Conservation (phyloP, 169 alveolate species). For the Cryptosporidium meleagridis region DNA sequence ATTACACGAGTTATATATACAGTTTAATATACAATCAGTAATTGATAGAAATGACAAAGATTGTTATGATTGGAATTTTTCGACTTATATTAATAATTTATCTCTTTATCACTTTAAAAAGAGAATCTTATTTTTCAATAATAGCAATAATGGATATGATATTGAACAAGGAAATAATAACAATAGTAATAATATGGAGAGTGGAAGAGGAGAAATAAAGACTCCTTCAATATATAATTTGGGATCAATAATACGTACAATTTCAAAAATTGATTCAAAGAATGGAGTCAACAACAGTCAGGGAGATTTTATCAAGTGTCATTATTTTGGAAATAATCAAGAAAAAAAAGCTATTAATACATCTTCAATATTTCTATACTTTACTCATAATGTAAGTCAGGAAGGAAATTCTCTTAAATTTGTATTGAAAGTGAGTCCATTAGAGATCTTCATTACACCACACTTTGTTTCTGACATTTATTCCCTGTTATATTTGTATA, state of each 20-base stretch:
- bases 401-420: constrained; percentile 61
- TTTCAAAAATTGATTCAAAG: constrained; percentile 8
- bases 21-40: constrained; percentile 56
- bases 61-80: constrained; percentile 66
- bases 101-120: constrained; percentile 27
- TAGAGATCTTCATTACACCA: constrained; percentile 54
- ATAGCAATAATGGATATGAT: neutral
- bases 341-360: neutral
- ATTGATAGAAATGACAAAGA: constrained; percentile 72
- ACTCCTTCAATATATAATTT: constrained; percentile 30
- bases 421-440: constrained; percentile 41
- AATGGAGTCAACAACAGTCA: neutral
- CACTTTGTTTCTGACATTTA: constrained; percentile 38
- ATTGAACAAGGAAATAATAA: neutral
- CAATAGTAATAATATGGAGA: neutral
- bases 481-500: constrained; percentile 27
- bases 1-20: constrained; percentile 40
- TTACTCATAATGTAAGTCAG: constrained; percentile 45
- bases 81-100: constrained; percentile 36
- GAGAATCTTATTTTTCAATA: constrained; percentile 30
- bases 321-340: neutral
- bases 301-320: neutral
- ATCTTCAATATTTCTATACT: constrained; percentile 36
- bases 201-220: constrained; percentile 9
- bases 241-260: constrained; percentile 21